phyloP scores from a whole-genome alignment of 2,329 filamentous ascomycete genomes.

The Lachnum nothofagi region DNA sequence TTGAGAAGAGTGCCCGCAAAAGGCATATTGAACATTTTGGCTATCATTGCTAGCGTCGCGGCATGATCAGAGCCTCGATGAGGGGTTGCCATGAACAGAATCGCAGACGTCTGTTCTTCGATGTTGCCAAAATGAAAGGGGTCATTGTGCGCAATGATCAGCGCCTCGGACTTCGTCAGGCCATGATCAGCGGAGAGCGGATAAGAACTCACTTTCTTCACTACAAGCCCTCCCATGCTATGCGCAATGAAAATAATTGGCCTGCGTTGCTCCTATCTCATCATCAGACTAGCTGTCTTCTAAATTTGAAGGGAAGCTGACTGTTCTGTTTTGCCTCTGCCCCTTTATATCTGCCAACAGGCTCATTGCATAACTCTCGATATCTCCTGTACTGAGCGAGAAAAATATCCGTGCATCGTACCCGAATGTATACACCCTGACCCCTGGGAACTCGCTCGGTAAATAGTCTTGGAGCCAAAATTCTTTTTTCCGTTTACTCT shows the following conservation, averaged over 20 bases:
- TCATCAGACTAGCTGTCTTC: background rate
- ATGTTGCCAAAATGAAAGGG: slow-evolving; percentile 21
- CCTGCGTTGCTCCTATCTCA: slow-evolving; percentile 2
- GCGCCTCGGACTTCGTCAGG: slow-evolving; percentile 1
- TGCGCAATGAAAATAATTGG: slow-evolving; percentile 14
- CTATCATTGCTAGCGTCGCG: background rate
- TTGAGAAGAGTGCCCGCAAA: background rate
- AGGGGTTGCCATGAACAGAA: slow-evolving; percentile 38
- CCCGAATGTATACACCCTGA: slow-evolving; percentile 17
- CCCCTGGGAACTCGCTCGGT: slow-evolving; percentile 8
- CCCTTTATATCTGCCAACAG: slow-evolving; percentile 11
- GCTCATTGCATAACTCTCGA: slow-evolving; percentile 7
- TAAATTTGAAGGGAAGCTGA: background rate
- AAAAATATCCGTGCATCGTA: slow-evolving; percentile 15
- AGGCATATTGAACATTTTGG: background rate
- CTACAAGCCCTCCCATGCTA: slow-evolving; percentile 15
- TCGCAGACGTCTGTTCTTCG: slow-evolving; percentile 25
- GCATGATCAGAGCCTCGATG: slow-evolving; percentile 32
- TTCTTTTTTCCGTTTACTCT: no score
- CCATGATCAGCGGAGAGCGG: background rate
- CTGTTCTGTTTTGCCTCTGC: background rate
- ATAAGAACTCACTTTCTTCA: slow-evolving; percentile 7
- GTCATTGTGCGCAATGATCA: slow-evolving; percentile 1
- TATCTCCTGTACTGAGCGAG: slow-evolving; percentile 6
- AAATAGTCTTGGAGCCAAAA: slow-evolving; percentile 18